phyloP scores from a whole-genome alignment of 2,329 filamentous ascomycete genomes.

The Sporothrix dimorphospora region DNA sequence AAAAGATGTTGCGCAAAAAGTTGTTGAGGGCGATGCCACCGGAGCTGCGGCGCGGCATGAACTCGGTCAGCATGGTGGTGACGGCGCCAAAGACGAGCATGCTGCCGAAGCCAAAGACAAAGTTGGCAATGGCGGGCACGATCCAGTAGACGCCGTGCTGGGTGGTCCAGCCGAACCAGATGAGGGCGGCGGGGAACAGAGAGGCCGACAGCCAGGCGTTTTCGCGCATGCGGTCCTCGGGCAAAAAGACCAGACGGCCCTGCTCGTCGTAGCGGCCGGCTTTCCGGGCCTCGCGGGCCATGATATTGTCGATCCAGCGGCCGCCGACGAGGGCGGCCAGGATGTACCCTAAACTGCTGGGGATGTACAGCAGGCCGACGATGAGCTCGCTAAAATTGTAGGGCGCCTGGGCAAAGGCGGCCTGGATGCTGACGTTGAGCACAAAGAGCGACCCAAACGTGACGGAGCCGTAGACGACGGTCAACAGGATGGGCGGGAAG shows the following conservation, averaged over 20 bases:
- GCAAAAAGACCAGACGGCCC: constrained; percentile 68
- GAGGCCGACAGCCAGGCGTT: constrained; percentile 77
- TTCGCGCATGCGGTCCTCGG: constrained; percentile 81
- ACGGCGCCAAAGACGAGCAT: constrained; percentile 78
- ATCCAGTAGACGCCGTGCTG: constrained; percentile 67
- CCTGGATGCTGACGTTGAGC: constrained; percentile 75
- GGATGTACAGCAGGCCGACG: constrained; percentile 77
- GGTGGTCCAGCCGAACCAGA: constrained; percentile 78
- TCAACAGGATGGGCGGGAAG: constrained; percentile 73
- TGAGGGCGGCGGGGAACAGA: constrained; percentile 69
- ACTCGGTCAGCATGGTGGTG: constrained; percentile 85
- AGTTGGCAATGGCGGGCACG: constrained; percentile 65
- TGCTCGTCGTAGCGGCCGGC: constrained; percentile 69
- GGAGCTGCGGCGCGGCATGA: constrained; percentile 72
- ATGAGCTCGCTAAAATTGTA: constrained; percentile 71
- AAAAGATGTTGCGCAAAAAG: constrained; percentile 77
- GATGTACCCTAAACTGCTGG: constrained; percentile 73
- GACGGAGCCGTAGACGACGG: constrained; percentile 73
- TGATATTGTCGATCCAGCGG: constrained; percentile 78
- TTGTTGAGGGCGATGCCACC: constrained; percentile 81
- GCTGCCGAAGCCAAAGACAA: constrained; percentile 74
- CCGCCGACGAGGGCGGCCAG: constrained; percentile 70
- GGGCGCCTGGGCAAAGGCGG: constrained; percentile 66
- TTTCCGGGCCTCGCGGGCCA: constrained; percentile 73
- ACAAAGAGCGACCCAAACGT: constrained; percentile 77